Base-by-base conservation (phyloP, 148 eudicot species). In the Euryodendron excelsum region DNA sequence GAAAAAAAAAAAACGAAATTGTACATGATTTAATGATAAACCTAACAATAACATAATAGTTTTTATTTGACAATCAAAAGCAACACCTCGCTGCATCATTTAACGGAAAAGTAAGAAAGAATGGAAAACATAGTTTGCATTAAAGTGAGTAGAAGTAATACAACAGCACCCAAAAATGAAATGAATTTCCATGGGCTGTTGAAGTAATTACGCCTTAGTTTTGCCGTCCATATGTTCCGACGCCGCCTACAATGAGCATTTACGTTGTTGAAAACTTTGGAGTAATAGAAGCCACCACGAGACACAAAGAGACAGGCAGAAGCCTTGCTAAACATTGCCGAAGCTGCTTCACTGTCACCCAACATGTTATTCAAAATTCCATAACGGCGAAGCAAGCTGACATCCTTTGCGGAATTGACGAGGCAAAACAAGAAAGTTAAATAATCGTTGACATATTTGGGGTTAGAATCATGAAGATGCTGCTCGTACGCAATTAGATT, bases 401-500 rank as follows among this genome's bases (percentile, higher is more conserved):
- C 70, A n/a, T 80, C 83, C 28, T 36, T 75, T 0, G 61, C 15
- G 1, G 66, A 23, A 3, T 75, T 30, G 2, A 80, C 33, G 15
- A 75, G 79, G 58, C 77, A 73, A 34, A 61, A n/a, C 79, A 75
- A 7, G 44, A 75, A 69, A 9, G 30, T 33, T 0, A 63, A 18
- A n/a, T 80, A 80, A 5, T 69, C 75, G 4, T 53, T 60, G 31
- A 68, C 33, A 37, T 62, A 56, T 10, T 56, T 68, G 13, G 50
- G 60, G 4, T 33, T 47, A 44, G 6, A 23, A 48, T 33, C 39
- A 2, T 5, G 33, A 18, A 27, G 47, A 17, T 15, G n/a, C 1
- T 68, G 75, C 63, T 80, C 71, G 34, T 70, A 37, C 8, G 79
- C 79, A 18, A 80, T 39, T 5, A 62, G 18, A 37, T 80, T 80